These are phyloP conservation scores for Chrysoporthe puriensis DNA, from an alignment of 2,329 filamentous ascomycete genomes.

Conservation along the genomic window DNA sequence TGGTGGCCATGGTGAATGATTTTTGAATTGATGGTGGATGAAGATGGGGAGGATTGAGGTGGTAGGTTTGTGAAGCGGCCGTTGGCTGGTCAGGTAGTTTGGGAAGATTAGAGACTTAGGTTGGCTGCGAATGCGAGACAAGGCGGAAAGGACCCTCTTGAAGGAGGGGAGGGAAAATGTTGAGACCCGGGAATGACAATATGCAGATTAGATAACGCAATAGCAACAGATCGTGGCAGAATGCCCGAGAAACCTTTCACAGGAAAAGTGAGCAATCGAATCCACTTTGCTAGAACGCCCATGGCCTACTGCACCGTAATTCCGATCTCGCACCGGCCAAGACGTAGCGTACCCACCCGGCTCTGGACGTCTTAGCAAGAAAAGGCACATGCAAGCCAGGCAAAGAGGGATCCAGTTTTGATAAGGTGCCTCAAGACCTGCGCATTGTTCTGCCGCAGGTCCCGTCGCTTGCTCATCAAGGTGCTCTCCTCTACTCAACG, in stretches of 20 bases:
- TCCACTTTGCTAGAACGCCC: neutral
- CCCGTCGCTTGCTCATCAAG: neutral
- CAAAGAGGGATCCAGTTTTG: slow-evolving; percentile 1
- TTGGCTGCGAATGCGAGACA: too few species aligned
- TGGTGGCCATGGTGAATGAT: slow-evolving; percentile 43
- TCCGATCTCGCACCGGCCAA: slow-evolving; percentile 3
- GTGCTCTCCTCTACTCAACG: neutral
- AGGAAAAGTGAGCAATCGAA: slow-evolving; percentile 5
- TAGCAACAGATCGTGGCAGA: neutral
- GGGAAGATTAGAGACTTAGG: neutral
- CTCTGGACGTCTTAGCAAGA: neutral
- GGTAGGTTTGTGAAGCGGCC: neutral
- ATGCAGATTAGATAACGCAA: slow-evolving; percentile 6
- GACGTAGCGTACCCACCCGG: neutral
- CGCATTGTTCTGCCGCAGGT: neutral
- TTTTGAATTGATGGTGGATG: neutral
- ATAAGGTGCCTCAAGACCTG: neutral
- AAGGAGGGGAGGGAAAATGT: neutral
- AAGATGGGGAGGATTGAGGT: neutral
- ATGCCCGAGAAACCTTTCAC: neutral
- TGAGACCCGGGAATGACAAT: neutral
- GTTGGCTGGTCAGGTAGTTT: too few species aligned
- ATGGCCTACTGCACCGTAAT: neutral
- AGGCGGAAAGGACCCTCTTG: neutral
- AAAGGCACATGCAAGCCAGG: neutral